Evolutionary conservation across 352 stramenopile species (phyloP).

Genomic region (Detonula confervacea): DNA sequence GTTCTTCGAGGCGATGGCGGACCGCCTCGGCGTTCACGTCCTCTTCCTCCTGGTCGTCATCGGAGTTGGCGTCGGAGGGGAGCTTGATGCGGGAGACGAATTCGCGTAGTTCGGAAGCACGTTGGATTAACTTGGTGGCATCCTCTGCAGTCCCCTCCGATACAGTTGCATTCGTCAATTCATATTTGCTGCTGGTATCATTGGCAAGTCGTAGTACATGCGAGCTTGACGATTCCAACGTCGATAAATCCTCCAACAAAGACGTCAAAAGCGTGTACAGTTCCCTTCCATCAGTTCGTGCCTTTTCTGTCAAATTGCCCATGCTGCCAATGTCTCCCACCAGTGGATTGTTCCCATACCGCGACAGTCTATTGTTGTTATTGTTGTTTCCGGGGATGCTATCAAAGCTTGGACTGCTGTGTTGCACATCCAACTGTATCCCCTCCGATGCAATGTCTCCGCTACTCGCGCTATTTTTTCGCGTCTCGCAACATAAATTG

Average conservation of each 20-base stretch:
- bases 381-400: not conserved
- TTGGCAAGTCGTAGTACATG: constrained; percentile 34
- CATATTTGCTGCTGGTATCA: constrained; percentile 19
- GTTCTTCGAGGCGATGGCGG: constrained; percentile 52
- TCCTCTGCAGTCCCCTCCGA: constrained; percentile 22
- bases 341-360: constrained; percentile 79
- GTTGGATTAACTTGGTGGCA: constrained; percentile 25
- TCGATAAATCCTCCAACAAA: constrained; percentile 49
- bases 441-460: not conserved
- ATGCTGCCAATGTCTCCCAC: constrained; percentile 79
- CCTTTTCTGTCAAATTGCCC: constrained; percentile 47
- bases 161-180: constrained; percentile 10
- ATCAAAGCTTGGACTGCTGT: constrained; percentile 3
- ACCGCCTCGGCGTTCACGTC: constrained; percentile 23
- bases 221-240: constrained; percentile 24
- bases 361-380: too few relatives aligned
- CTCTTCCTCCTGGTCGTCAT: constrained; percentile 24
- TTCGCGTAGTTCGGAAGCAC: constrained; percentile 34
- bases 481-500: constrained; percentile 52
- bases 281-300: constrained; percentile 57
- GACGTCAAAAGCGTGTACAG: constrained; percentile 53
- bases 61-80: too few relatives aligned
- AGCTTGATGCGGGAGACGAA: constrained; percentile 45
- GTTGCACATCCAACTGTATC: constrained; percentile 1
- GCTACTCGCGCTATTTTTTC: too few relatives aligned